phyloP scores from a whole-genome alignment of 441 rosid species.

The Sinapis alba region DNA sequence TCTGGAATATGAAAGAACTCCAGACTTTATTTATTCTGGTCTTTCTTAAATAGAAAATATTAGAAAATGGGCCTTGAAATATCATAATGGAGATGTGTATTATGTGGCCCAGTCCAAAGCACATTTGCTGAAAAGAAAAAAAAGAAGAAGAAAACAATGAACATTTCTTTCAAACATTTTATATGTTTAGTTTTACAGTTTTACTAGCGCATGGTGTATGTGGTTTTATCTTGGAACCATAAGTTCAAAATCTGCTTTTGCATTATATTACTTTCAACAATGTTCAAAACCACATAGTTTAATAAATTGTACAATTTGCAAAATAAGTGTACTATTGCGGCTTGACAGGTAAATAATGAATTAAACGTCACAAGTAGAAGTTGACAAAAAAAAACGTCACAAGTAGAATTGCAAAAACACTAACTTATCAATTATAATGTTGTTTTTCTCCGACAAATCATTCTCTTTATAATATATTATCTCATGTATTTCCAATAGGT shows the following conservation, averaged over 20 bases:
- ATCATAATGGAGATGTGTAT: not conserved
- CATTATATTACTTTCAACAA: not conserved
- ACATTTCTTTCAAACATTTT: not conserved
- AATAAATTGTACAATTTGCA: not conserved
- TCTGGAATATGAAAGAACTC: not conserved
- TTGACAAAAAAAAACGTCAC: too few relatives aligned
- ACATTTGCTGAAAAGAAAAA: not conserved
- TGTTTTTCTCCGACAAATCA: not conserved
- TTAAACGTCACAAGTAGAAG: not conserved
- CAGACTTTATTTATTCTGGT: not conserved
- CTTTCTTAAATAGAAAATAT: too few relatives aligned
- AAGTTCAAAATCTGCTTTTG: not conserved
- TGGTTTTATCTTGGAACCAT: not conserved
- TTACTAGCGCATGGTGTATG: not conserved
- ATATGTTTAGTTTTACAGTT: not conserved
- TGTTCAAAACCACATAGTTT: not conserved
- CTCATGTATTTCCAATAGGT: not conserved
- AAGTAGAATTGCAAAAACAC: not conserved
- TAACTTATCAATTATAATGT: not conserved
- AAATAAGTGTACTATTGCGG: not conserved
- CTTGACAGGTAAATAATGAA: not conserved
- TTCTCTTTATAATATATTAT: not conserved
- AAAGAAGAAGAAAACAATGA: not conserved
- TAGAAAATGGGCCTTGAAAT: not conserved
- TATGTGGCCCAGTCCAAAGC: conserved; percentile 9